Percentiles rank a stretch among this genome's conserved stretches.
phyloP scores from a whole-genome alignment of 176 grass and related monocot species.

The Zea luxurians region DNA sequence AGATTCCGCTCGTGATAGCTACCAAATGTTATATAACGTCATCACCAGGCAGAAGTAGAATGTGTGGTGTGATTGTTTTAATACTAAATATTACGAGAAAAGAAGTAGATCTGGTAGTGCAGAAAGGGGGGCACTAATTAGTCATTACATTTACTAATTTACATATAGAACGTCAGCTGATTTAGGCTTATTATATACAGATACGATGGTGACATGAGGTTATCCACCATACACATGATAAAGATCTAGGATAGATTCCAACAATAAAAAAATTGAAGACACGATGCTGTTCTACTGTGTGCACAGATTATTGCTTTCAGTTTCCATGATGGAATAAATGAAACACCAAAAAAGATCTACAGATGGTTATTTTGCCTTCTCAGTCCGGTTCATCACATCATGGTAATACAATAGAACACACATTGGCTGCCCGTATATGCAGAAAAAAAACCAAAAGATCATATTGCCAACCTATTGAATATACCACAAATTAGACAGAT shows the following conservation, averaged over 20 bases:
- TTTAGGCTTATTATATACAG: conserved; percentile 33
- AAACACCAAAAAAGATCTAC: neutral
- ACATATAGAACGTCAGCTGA: neutral
- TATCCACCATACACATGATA: neutral
- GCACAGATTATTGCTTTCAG: conserved; percentile 38
- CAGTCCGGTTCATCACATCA: conserved; percentile 91
- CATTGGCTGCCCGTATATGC: conserved; percentile 95
- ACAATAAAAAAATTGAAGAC: neutral
- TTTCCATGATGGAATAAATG: neutral
- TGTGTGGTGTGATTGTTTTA: too few relatives aligned
- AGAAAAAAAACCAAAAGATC: conserved; percentile 99
- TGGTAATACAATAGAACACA: conserved; percentile 92
- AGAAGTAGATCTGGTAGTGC: neutral
- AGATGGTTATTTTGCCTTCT: conserved; percentile 28
- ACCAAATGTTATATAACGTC: neutral
- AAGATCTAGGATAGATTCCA: neutral
- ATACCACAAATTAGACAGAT: conserved; percentile 23
- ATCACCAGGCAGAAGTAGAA: neutral
- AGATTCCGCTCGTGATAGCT: neutral
- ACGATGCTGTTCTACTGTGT: neutral
- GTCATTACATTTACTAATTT: conserved; percentile 1
- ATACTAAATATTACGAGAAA: neutral
- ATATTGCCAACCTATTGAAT: conserved; percentile 86
- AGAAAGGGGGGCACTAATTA: neutral
- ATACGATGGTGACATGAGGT: neutral